phyloP scores from a whole-genome alignment of 768 basidiomycete species.

The Hirschioporus abietinus region DNA sequence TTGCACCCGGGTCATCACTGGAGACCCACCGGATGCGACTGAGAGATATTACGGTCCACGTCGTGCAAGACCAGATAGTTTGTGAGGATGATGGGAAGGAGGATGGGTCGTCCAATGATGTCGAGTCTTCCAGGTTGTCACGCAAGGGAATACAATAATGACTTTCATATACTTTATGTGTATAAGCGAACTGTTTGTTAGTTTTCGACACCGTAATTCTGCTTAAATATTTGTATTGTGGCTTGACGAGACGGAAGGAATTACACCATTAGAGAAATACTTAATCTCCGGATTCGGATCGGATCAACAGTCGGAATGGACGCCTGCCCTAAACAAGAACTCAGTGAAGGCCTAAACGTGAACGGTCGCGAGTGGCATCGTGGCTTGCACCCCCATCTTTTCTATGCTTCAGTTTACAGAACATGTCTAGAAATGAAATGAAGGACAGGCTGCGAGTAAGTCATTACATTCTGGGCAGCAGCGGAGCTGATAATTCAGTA shows the following conservation, averaged over 20 bases:
- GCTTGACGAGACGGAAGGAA: background rate
- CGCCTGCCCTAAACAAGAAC: no score
- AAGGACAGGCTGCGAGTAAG: no score
- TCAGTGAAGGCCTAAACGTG: no score
- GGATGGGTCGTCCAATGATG: background rate
- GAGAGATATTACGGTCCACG: background rate
- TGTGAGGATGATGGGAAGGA: background rate
- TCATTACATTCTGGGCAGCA: no score
- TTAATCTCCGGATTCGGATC: no score
- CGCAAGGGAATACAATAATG: background rate
- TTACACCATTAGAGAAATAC: no score
- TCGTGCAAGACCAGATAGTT: background rate
- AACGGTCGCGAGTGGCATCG: no score
- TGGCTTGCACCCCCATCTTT: no score
- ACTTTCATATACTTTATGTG: background rate
- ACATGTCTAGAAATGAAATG: no score
- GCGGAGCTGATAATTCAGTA: no score
- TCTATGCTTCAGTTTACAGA: no score
- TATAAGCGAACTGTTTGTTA: background rate
- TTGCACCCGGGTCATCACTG: background rate
- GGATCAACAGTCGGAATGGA: no score
- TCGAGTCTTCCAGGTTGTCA: background rate
- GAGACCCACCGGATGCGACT: background rate
- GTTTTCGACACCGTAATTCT: background rate
- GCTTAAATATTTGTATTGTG: background rate